Base-by-base conservation (phyloP, 2,329 filamentous ascomycete species). In the Aspergillus cejpii region DNA sequence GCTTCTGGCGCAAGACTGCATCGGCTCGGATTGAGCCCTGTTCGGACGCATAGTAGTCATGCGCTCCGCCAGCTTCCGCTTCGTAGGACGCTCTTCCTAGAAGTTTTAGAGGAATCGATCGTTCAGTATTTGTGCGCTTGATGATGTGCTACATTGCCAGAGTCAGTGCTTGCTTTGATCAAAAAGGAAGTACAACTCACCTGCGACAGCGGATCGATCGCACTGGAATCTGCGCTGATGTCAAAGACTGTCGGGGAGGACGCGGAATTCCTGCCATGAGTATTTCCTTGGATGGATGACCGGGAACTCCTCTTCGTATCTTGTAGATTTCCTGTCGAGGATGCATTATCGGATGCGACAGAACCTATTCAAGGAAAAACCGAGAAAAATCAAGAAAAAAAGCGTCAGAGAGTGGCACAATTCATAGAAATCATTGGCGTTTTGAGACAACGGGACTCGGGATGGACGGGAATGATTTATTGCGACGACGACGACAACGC, bases 191-290 rank as follows among this genome's bases (percentile, higher is more conserved):
- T 11, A 17, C 10, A 19, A 34, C 61, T 55, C 57, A 85, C 81
- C 66, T 84, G 79, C 41, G 82, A 84, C 52, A 85, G 69, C 45
- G 82, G 82, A 63, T 85, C 82, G 50, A 84, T 82, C 20, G 73
- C 73, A 41, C 75, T 71, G 42, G 59, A 60, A 41, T 68, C 62
- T 41, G 61, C 59, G 37, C 52, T 55, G 14, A 54, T 52, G 37
- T 65, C 61, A 14, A 56, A 49, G 20, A 54, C 43, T 28, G 51
- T 56, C 28, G 58, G 54, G 24, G 52, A 52, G 5, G 51, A 57
- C n/a, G 53, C 53, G 19, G 61, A 57, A 42, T 55, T 56, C 43
- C 56, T 54, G 41, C 37, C 52, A 31, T 53, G 51, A 23, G 54
- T 48, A 33, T 57, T 55, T 51, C 50, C 52, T 14, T 48, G 38